Evolutionary conservation across 225 moss, liverwort and hornwort species (phyloP).

Genomic region (Bryoerythrophyllum caledonicum): DNA sequence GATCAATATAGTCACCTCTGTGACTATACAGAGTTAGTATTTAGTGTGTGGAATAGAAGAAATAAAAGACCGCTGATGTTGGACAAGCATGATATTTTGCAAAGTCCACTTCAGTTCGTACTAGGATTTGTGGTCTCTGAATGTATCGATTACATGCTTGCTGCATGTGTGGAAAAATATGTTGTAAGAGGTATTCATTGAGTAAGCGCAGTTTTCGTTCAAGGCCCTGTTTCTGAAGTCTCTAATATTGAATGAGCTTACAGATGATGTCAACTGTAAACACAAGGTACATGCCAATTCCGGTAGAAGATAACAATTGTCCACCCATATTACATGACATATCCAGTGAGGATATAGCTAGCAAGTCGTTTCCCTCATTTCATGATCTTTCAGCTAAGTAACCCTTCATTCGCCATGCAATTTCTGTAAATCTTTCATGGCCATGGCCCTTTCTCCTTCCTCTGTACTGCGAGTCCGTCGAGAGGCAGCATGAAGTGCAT

Average conservation of each 20-base stretch:
- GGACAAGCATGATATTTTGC: not conserved
- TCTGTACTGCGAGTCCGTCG: no score
- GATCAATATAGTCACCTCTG: no score
- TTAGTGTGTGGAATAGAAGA: not conserved
- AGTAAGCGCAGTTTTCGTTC: no score
- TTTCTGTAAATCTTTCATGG: no score
- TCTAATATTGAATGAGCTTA: not conserved
- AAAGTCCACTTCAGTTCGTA: not conserved
- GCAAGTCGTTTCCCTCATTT: no score
- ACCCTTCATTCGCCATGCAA: not conserved
- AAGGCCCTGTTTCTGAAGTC: not conserved
- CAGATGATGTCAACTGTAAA: not conserved
- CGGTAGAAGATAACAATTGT: not conserved
- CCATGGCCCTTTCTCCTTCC: no score
- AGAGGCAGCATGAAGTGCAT: no score
- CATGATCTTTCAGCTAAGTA: not conserved
- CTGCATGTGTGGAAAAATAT: not conserved
- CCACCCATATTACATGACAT: not conserved
- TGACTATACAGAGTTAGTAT: no score
- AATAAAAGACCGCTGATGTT: not conserved
- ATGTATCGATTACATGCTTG: not conserved
- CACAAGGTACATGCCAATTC: not conserved
- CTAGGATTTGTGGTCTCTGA: no score
- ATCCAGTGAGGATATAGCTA: not conserved
- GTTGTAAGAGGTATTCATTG: not conserved